Evolutionary conservation across 352 stramenopile genomes (phyloP), one percentile per base, ranked within the genome.

Genomic region (Globisporangium uncinulatum): DNA sequence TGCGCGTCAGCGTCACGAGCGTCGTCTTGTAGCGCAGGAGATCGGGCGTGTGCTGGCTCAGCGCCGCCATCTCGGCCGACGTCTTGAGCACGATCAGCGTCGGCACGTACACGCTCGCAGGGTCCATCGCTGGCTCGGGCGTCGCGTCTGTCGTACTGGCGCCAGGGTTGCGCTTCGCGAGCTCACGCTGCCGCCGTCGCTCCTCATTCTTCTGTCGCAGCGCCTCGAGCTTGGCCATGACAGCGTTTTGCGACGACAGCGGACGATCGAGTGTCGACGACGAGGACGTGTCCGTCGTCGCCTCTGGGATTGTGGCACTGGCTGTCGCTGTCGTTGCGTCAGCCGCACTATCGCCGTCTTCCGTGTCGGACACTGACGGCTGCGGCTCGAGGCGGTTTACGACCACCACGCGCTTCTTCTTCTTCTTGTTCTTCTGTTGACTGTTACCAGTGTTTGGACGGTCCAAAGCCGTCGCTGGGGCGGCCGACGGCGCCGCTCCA

Each of bases 131-230:
- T 4, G 57, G 34, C 14, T 74, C 64, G 29, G 76, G 65, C 21
- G 69, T 56, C 9, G 63, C 52, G 9, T 56, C 57, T 2, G 32
- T 20, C 3, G 47, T 17, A 34, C 63, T 15, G 6, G 54, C 19
- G 1, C 17, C 41, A 39, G 24, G 60, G 8, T 42, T 73, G 39
- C 19, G 58, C 43, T 50, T 57, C 31, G 53, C 56, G 3, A 73
- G 56, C 37, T 73, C 70, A 5, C 71, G 73, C 34, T 79, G 62
- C 19, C 64, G 71, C n/a, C 84, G 82, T 39, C 78, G 81, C 55
- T 79, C 74, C 59, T 90, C 79, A 64, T 94, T 94, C 54, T 94
- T 92, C 50, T 73, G 73, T 3, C 78, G 77, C n/a, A 94, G 56
- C 17, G 72, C 80, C 39, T 80, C 74, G 20, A 94, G 62, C 37